A percentile compares a stretch with the other conserved stretches of the same genome.
Evolutionary conservation across 805 yeast genomes (phyloP).

Genomic region (Soucietia sequanensis): DNA sequence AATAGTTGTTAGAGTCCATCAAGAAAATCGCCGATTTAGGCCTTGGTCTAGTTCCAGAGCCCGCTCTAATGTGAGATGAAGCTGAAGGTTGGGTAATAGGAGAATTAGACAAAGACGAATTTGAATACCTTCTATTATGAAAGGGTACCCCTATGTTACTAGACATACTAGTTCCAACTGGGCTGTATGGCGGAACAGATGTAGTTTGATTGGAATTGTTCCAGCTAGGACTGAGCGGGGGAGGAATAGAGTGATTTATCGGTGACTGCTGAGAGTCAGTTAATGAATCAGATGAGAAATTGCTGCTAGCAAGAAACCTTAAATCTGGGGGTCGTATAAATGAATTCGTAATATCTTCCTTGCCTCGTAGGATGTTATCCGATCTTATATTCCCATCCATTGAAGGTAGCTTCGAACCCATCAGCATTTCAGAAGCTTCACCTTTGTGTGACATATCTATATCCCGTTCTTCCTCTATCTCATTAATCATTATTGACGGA

Average conservation of each 20-base stretch:
- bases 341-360: too few relatives aligned
- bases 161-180: conserved; percentile 4
- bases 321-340: conserved; percentile 19
- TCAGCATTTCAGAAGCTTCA: too few relatives aligned
- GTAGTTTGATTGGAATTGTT: background rate
- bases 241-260: conserved; percentile 3
- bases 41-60: conserved; percentile 18
- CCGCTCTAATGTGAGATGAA: conserved; percentile 8
- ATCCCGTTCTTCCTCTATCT: too few relatives aligned
- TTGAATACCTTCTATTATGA: conserved; percentile 17
- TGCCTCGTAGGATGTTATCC: too few relatives aligned
- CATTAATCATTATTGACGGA: too few relatives aligned
- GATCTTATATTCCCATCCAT: too few relatives aligned
- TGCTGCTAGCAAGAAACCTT: conserved; percentile 34
- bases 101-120: conserved; percentile 17
- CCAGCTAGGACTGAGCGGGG: conserved; percentile 7
- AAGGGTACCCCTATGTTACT: background rate
- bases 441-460: too few relatives aligned
- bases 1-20: conserved; percentile 22
- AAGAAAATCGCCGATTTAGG: conserved; percentile 38
- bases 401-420: too few relatives aligned
- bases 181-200: background rate
- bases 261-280: conserved; percentile 12
- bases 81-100: conserved; percentile 17
- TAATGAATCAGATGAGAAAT: conserved; percentile 38